phyloP scores from a whole-genome alignment of 2,329 filamentous ascomycete genomes.

The Graphiopsis chlorocephala region DNA sequence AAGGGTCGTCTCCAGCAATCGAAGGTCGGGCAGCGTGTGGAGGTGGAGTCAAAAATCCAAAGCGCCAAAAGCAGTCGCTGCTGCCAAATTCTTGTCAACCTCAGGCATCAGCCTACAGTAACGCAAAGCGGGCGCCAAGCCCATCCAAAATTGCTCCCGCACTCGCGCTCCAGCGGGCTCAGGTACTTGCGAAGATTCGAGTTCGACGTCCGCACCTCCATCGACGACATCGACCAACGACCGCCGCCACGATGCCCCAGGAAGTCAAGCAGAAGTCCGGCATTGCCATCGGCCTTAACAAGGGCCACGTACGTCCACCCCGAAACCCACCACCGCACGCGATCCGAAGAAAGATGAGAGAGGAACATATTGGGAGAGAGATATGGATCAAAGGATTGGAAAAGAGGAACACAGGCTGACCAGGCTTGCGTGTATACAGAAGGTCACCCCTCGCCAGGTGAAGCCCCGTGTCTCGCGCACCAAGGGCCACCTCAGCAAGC shows the following conservation, averaged over 20 bases:
- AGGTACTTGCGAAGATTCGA: conserved; percentile 14
- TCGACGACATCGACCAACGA: conserved; percentile 27
- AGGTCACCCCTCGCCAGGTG: conserved; percentile 52
- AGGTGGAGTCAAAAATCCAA: background rate
- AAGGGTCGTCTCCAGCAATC: background rate
- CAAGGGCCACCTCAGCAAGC: conserved; percentile 96
- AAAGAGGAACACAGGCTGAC: conserved; percentile 5
- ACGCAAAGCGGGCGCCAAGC: conserved; percentile 8
- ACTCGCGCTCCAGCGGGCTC: background rate
- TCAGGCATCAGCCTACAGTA: background rate
- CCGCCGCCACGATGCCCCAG: conserved; percentile 47
- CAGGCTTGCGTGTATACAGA: conserved; percentile 30
- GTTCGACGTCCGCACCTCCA: conserved; percentile 12
- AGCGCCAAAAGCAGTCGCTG: background rate
- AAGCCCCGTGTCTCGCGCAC: conserved; percentile 59
- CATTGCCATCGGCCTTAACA: conserved; percentile 62
- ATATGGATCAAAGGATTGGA: background rate
- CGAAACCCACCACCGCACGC: conserved; percentile 19
- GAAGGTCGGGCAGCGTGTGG: background rate
- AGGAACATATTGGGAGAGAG: background rate
- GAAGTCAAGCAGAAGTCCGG: conserved; percentile 54
- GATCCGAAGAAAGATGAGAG: conserved; percentile 2
- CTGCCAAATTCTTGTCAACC: background rate
- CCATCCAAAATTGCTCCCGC: conserved; percentile 6
- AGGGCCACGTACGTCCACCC: conserved; percentile 60